Base-by-base conservation (phyloP, 2,329 filamentous ascomycete genomes). In the Exophiala spinifera region DNA sequence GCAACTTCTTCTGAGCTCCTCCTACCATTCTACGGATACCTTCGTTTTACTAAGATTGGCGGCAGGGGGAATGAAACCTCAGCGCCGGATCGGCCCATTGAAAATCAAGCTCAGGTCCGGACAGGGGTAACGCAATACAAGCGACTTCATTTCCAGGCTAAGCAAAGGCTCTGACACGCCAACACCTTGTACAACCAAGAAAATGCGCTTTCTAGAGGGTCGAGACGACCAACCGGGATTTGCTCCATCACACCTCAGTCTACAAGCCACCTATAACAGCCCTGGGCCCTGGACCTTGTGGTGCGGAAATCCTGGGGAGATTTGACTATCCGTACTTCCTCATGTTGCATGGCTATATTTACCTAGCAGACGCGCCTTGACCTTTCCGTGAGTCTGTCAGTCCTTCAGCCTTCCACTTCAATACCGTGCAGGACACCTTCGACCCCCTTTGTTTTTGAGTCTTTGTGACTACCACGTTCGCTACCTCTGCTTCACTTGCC, bases 251-350 rank as follows among this genome's bases (percentile, higher is more conserved):
- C 28, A 31, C 7, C 7, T 11, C 28, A 10, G 28, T 31, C 28
- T 45, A 42, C 51, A 54, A 28, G 46, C 46, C 40, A 28, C 40
- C 51, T 39, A 46, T 45, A 54, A 49, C 51, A 54, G 20, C 17
- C n/a, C n/a, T n/a, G n/a, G n/a, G n/a, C n/a, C n/a, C 25, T 25
- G 8, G 17, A 8, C 47, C 36, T 25, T 21, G 36, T 31, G 39
- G 28, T 31, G 28, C 28, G 28, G 11, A 40, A 46, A 54, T 54
- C 46, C 52, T 53, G 56, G 56, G 56, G 53, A 49, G 49, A 51
- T 51, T n/a, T 54, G 46, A 44, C 39, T 28, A 31, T 31, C 28
- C 28, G 10, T 31, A 31, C 28, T 31, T 31, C 7, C 28, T 11
- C 10, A 10, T 31, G 10, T 11, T 31, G 28, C 28, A 31, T 31